Base-by-base conservation (phyloP, 495 filamentous ascomycete species). In the Daldinia bambusicola region DNA sequence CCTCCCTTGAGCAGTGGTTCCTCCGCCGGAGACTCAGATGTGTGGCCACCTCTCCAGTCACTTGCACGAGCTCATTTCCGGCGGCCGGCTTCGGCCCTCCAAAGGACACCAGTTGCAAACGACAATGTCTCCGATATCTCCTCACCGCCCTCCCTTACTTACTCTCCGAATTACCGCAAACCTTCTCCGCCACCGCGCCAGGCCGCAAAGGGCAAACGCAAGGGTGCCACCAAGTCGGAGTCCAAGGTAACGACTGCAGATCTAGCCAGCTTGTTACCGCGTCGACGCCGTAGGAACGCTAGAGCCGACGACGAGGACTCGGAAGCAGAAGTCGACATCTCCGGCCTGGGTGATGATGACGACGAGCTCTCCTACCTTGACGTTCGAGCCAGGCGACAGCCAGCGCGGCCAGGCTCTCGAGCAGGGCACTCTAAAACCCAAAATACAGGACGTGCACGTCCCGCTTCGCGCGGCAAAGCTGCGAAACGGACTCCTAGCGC, bases 141-240 rank as follows among this genome's bases (percentile, higher is more conserved):
- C 0, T 85, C 83, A 12, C 83, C 83, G 0, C 83, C 83, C 3
- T 85, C 83, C 2, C 78, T 85, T 0, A 85, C 83, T 9, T 82
- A 85, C 66, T 85, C 83, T 2, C 83, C 83, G 2, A 84, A 84
- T 60, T 83, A 80, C 63, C 76, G 69, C 40, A 75, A 59, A 66
- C 70, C 69, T 62, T 74, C 68, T 63, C 77, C 67, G 57, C 79
- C 40, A 16, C 75, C 56, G 45, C 69, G 48, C 26, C 70, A 38
- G 63, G 67, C 53, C 40, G 69, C 37, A 12, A 76, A 71, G 26
- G 62, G 63, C 20, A 74, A 64, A 55, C 66, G 66, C 43, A 72
- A 59, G 59, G 70, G 66, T 10, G 69, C 63, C 43, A 41, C 66
- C 8, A 73, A 74, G 32, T 68, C 66, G 0, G 66, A 74, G 6